Percentiles rank a stretch among this genome's conserved stretches.
phyloP scores from a whole-genome alignment of 768 basidiomycete species.

The Trametes cingulata region DNA sequence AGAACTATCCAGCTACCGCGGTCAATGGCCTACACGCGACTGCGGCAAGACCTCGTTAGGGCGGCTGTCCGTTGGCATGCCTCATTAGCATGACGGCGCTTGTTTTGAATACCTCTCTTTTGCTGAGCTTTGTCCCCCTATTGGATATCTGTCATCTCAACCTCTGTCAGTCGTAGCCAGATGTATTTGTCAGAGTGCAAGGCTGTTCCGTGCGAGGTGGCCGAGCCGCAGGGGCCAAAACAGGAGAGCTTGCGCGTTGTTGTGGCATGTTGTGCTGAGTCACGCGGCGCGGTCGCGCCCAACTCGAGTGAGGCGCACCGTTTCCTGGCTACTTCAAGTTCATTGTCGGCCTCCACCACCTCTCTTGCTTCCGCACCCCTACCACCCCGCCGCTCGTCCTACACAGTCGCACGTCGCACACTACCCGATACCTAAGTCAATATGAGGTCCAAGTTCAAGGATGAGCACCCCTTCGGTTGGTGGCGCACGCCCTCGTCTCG shows the following conservation, averaged over 20 bases:
- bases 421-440: constrained; percentile 19
- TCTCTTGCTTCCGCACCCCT: constrained; percentile 17
- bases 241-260: constrained; percentile 23
- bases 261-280: constrained; percentile 28
- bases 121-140: too few relatives aligned
- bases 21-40: too few relatives aligned
- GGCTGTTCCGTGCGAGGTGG: background rate
- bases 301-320: constrained; percentile 20
- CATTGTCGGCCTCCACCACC: constrained; percentile 22
- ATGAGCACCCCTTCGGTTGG: constrained; percentile 97
- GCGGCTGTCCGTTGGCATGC: too few relatives aligned
- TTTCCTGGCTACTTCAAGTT: constrained; percentile 26
- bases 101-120: too few relatives aligned
- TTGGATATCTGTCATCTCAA: background rate
- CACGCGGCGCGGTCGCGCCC: constrained; percentile 26
- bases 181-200: background rate
- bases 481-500: constrained; percentile 30
- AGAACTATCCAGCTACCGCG: too few relatives aligned
- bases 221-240: constrained; percentile 9
- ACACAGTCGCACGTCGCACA: background rate
- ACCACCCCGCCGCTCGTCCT: constrained; percentile 2
- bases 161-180: background rate
- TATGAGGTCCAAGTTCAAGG: constrained; percentile 97
- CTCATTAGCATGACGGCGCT: too few relatives aligned
- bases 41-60: too few relatives aligned